Evolutionary conservation across 495 filamentous ascomycete genomes (phyloP), one percentile per base, ranked within the genome.

Genomic region (Tuber microsphaerosporum): DNA sequence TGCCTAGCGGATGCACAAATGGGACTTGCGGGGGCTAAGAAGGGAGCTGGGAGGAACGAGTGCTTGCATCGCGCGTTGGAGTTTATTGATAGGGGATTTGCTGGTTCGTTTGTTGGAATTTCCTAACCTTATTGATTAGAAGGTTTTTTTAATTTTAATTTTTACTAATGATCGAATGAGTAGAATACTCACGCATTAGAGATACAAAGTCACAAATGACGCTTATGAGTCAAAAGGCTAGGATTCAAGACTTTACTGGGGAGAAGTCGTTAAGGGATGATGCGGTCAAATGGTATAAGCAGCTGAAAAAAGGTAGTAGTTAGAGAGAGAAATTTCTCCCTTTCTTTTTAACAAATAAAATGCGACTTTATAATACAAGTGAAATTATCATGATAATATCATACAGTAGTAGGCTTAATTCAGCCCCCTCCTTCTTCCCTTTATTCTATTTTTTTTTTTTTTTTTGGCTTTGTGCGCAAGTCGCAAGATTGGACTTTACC

Each of bases 221-320:
- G 85, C 90, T 92, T 89, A 89, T 96, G 86, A 92, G 91, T 2
- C 94, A 94, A 85, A 94, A 93, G 83, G 92, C 92, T 22, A 91
- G 91, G 14, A 86, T 97, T 61, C 92, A 92, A 88, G 90, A 90
- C 82, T 85, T 91, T 14, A 86, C 91, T 37, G 93, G 92, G 6
- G 91, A 97, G 77, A 84, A 87, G 72, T 88, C 87, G 26, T 82
- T 91, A 78, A 89, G 92, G 1, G 92, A 94, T 84, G 90, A 93
- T 37, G 76, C 78, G 16, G 81, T 83, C 5, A 83, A 82, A 74
- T 75, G 78, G 79, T 83, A 82, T 48, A 61, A 76, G n/a, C 78
- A 81, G 74, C 45, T 83, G 41, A 74, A 83, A 74, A 82, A 81
- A 26, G 71, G 75, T 31, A 2, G 34, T 77, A 34, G 26, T 37